Percentiles rank a stretch among this genome's conserved stretches.
phyloP scores from a whole-genome alignment of 148 eudicot genomes.

The Spergularia bocconei region DNA sequence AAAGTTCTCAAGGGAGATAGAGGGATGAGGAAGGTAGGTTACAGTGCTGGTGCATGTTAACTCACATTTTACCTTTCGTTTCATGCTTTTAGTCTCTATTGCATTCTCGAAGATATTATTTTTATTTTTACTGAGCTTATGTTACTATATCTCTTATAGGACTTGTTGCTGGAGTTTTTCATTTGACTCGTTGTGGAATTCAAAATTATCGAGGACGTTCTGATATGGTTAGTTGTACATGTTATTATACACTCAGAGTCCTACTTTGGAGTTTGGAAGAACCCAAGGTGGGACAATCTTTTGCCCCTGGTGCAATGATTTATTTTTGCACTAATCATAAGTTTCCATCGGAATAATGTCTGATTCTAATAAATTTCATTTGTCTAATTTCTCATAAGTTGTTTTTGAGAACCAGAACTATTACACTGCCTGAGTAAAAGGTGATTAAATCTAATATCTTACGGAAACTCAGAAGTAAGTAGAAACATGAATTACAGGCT shows the following conservation, averaged over 20 bases:
- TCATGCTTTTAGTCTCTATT: neutral
- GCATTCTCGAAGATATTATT: neutral
- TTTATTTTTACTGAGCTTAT: neutral
- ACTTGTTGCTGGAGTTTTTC: constrained; percentile 68
- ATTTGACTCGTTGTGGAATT: constrained; percentile 67
- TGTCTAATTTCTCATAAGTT: neutral
- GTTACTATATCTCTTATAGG: constrained; percentile 37
- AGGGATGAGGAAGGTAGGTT: neutral
- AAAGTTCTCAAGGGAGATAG: neutral
- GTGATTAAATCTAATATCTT: neutral
- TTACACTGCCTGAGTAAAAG: neutral
- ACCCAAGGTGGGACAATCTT: neutral
- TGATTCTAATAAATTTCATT: too few relatives aligned
- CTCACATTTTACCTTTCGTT: neutral
- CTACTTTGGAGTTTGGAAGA: neutral
- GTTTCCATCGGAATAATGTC: too few relatives aligned
- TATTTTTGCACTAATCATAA: too few relatives aligned
- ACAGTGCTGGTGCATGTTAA: neutral
- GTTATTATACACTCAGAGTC: neutral
- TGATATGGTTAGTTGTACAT: constrained; percentile 66
- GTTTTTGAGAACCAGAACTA: neutral
- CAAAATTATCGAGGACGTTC: constrained; percentile 64
- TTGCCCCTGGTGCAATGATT: neutral
- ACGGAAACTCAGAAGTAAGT: too few relatives aligned
- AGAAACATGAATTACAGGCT: neutral